Evolutionary conservation across 2,329 filamentous ascomycete species (phyloP), one percentile per base, ranked within the genome.

Genomic region (Colletotrichum camelliae): DNA sequence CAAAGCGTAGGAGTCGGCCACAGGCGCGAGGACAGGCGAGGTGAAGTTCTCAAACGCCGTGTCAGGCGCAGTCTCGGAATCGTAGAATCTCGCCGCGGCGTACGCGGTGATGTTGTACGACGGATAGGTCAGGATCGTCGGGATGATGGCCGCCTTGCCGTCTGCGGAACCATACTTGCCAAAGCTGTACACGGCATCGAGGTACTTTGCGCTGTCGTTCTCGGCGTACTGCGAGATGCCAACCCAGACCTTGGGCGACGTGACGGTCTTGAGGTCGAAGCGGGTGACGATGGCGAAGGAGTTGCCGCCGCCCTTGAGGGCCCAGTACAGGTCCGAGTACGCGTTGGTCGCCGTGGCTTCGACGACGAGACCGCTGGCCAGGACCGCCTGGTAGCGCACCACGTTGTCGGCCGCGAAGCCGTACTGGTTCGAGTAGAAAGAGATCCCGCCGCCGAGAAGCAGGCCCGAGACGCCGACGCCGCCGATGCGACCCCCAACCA

Each of bases 361-460:
- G 5, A 88, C 78, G 10, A 88, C 81, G 1, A 77, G 73, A 4
- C 87, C 86, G 39, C 82, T 80, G 0, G 84, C 83, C 0, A 87
- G 81, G 4, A 89, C 86, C n/a, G 89, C 82, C 74, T 87, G 82
- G 57, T 83, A 87, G 58, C 82, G 82, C 29, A 79, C 48, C 1
- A 83, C 80, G 27, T 81, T 81, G 52, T 82, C 81, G 10, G 79
- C 79, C 1, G 79, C 74, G 77, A 80, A 81, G 29, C 81, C 82
- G 33, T 80, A 78, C 35, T 80, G 79, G 43, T 81, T 81, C 7
- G 78, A 77, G 13, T 79, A 82, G 75, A 83, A 84, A 3, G 82
- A 83, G 18, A 84, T 78, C 2, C 82, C 83, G 67, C 85, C 84
- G 62, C 80, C 81, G 3, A 82, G 77, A 52, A 81, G 71, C 55